Evolutionary conservation across 164 flowering plant species (phyloP).

Genomic region (Macadamia tetraphylla): DNA sequence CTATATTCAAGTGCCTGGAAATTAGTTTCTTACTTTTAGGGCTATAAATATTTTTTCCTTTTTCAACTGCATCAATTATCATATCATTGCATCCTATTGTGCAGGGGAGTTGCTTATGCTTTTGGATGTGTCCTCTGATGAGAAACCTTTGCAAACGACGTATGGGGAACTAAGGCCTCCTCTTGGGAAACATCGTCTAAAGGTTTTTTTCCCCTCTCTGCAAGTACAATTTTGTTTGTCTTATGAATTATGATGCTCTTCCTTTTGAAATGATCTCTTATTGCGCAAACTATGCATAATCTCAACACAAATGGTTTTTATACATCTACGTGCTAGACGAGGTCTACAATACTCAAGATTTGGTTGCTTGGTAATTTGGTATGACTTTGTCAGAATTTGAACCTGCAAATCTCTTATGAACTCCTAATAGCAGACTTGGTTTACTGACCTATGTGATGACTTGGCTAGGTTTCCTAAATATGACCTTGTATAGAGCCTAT

Average conservation of each 20-base stretch:
- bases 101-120: slow-evolving; percentile 76
- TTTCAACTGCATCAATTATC: not conserved
- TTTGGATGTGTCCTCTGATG: slow-evolving; percentile 66
- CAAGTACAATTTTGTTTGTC: not conserved
- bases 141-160: slow-evolving; percentile 66
- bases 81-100: slow-evolving; percentile 11
- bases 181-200: slow-evolving; percentile 86
- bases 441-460: not conserved
- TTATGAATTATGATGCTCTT: not conserved
- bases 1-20: not conserved
- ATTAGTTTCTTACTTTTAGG: not conserved
- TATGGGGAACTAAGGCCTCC: slow-evolving; percentile 92
- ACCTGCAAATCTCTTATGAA: not conserved
- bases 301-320: not conserved
- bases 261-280: not conserved
- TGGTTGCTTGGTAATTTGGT: not conserved
- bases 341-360: not conserved
- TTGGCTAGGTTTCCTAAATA: not conserved
- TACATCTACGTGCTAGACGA: not conserved
- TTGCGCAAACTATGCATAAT: not conserved
- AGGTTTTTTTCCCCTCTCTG: slow-evolving; percentile 39
- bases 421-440: not conserved
- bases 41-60: not conserved
- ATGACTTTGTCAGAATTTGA: not conserved
- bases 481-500: no score